Evolutionary conservation across 176 grass and related monocot genomes (phyloP), one percentile per base, ranked within the genome.

Genomic region (Musa troglodytarum): DNA sequence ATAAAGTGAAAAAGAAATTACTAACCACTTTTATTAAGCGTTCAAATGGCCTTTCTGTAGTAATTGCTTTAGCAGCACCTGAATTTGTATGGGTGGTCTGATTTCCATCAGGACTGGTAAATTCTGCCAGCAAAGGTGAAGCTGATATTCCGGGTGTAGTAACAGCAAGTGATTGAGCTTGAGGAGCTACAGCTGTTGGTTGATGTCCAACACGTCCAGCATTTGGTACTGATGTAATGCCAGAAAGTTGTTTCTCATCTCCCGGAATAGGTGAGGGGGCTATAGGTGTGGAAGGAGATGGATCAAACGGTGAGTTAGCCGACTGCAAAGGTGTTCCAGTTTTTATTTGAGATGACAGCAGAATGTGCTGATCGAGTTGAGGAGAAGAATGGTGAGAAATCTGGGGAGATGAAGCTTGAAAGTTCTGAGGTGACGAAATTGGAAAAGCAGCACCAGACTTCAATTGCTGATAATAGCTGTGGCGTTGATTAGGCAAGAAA

Each of bases 391-490:
- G 82, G 70, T 91, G 82, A 12, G 90, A 94, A 82, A 94, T 91
- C 87, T 99, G 95, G 71, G 90, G 95, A 61, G 95, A 94, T 79
- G 94, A 93, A 72, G 90, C 80, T 93, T 98, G 94, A 28, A 91
- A 78, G 73, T 86, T 98, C 71, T 98, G 94, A 19, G 94, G 94
- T 62, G 90, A 98, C 34, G 88, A 98, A 80, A 93, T 98, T 67
- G 94, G 88, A 76, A 93, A 87, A 55, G 79, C 82, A 75, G 77
- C 77, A 74, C 82, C 78, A 12, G 70, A 74, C 56, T 99, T 99
- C 20, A 92, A 34, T 81, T 91, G 95, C 78, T 86, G 85, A 82
- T 88, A 91, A 77, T 85, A 93, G 57, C 77, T 85, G 65, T 63
- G 69, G 8, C 86, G 77, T 63, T 81, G 84, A 43, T 70, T 70